Evolutionary conservation across 352 stramenopile species (phyloP).

Genomic region (Globisporangium barbulae): DNA sequence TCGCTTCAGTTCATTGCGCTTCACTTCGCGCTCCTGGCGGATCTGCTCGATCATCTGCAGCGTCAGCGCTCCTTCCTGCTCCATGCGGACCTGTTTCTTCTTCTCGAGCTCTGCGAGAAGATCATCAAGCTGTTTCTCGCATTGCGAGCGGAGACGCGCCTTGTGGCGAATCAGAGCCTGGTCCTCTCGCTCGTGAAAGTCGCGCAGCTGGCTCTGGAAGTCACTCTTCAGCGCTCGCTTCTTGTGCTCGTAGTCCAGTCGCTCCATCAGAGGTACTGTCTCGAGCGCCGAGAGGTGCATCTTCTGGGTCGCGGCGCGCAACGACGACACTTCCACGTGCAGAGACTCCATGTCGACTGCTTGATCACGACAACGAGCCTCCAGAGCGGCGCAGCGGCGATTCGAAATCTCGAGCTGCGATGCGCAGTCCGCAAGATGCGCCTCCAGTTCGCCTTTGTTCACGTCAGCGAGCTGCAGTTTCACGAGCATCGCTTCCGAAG

Average conservation of each 20-base stretch:
- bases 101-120: conserved; percentile 56
- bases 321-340: conserved; percentile 47
- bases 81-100: conserved; percentile 45
- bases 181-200: conserved; percentile 73
- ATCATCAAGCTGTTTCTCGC: conserved; percentile 64
- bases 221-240: conserved; percentile 62
- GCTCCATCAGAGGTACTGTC: conserved; percentile 41
- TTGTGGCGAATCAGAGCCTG: conserved; percentile 61
- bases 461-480: conserved; percentile 56
- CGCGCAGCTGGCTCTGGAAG: conserved; percentile 54
- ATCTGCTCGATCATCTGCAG: conserved; percentile 50
- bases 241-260: conserved; percentile 73
- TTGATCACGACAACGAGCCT: conserved; percentile 47
- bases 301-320: conserved; percentile 40
- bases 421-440: conserved; percentile 44
- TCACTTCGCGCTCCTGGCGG: conserved; percentile 46
- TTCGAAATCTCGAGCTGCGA: conserved; percentile 44
- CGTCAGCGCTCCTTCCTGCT: conserved; percentile 57
- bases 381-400: conserved; percentile 34
- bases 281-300: conserved; percentile 56
- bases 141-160: conserved; percentile 54
- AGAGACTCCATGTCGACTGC: conserved; percentile 47
- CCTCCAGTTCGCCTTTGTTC: conserved; percentile 47
- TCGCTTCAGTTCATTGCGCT: conserved; percentile 41
- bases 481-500: conserved; percentile 52